Evolutionary conservation across 2,329 filamentous ascomycete genomes (phyloP), one percentile per base, ranked within the genome.

Genomic region (Alternaria sp.): DNA sequence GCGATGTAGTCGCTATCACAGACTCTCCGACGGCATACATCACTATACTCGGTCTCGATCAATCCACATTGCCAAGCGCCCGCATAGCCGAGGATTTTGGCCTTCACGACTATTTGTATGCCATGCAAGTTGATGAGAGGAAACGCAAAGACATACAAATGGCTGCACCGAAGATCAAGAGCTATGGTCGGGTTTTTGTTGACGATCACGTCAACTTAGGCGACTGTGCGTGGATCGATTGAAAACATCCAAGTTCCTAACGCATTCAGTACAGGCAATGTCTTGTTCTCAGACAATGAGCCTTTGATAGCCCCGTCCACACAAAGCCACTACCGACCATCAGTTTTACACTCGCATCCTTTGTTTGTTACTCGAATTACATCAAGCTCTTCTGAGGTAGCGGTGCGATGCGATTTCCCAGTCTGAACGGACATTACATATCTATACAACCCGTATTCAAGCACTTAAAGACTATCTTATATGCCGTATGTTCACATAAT

Each of bases 1-100:
- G 59, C 12, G 65, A 74, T 46, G 28, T 74, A 4, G 62, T 74
- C 15, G 68, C 66, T 4, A 36, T 74, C 7, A 64, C 69, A 15
- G 72, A 68, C 43, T 70, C 61, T 11, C 71, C 71, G 3, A 45
- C 59, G 5, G 71, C 67, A 0, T 68, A 69, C 30, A 59, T 70
- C 1, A 70, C 70, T 1, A 32, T 74, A 36, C 30, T 74, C 4
- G 70, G 69, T 3, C 51, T 74, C 3, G 66, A 69, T 28, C 17
- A 52, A n/a, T 54, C 32, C 30, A 43, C 19, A 15, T 8, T 26
- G 45, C n/a, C 21, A 47, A 6, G 26, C 51, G 9, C 13, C 36
- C 9, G n/a, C 28, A 19, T 50, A 26, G 26, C 23, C 51, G 43
- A 49, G 52, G n/a, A 36, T n/a, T 13, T 3, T 55, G 26, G 8